Conservation (phyloP, 305 asterid genomes). For the Withania somnifera region DNA sequence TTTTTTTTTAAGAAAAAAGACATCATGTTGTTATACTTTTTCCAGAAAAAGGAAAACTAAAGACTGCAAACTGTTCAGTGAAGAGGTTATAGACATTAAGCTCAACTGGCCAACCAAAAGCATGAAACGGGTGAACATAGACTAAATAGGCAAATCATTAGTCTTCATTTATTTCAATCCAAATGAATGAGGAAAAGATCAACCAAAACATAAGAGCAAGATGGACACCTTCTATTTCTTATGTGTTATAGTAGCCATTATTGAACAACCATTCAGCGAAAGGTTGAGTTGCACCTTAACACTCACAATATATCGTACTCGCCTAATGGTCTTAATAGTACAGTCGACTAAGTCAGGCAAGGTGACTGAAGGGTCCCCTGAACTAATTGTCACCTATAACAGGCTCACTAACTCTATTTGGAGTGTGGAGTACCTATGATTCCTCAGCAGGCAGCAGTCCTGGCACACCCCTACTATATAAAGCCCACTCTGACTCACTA, state of each 20-base stretch:
- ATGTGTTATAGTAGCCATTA: not conserved
- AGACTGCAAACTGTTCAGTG: not conserved
- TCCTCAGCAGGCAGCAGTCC: not conserved
- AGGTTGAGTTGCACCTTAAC: not conserved
- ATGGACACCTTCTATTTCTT: not conserved
- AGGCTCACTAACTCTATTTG: not conserved
- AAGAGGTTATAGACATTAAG: not conserved
- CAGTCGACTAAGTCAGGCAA: not conserved
- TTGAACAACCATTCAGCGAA: not conserved
- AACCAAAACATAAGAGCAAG: not conserved
- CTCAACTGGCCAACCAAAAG: conserved; percentile 1
- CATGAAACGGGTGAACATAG: not conserved
- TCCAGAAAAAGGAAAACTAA: not conserved
- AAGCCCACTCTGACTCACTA: not conserved
- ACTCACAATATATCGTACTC: not conserved
- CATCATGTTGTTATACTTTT: not conserved
- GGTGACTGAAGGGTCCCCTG: not conserved
- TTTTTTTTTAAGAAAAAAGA: not conserved
- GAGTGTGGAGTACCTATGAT: not conserved
- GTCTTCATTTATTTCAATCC: not conserved
- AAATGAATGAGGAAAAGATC: not conserved
- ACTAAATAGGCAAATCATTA: not conserved
- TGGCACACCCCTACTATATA: not conserved
- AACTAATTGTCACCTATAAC: not conserved
- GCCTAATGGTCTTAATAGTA: not conserved